Percentiles rank a stretch among this genome's conserved stretches.
Conservation (phyloP, 805 yeast species). For the Starmerella bombi region DNA sequence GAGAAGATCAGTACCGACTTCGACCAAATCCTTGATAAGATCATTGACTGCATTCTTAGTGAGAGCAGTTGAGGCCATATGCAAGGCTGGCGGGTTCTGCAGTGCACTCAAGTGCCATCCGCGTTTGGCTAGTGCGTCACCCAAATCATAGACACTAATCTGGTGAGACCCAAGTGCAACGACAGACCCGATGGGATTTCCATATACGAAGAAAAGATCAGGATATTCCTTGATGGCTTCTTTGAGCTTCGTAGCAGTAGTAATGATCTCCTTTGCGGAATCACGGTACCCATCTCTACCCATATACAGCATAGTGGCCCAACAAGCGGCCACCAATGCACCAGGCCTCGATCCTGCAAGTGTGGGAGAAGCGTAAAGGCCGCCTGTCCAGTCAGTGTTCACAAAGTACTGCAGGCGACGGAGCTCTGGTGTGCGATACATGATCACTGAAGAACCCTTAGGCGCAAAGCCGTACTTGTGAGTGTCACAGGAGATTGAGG, state of each 20-base stretch:
- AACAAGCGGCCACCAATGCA: conserved; percentile 93
- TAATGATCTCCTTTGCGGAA: conserved; percentile 53
- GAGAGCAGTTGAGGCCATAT: conserved; percentile 72
- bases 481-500: conserved; percentile 98
- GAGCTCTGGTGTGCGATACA: conserved; percentile 62
- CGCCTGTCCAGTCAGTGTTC: conserved; percentile 81
- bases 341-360: conserved; percentile 96
- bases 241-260: conserved; percentile 48
- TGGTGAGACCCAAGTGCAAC: conserved; percentile 53
- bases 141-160: conserved; percentile 61
- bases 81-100: conserved; percentile 84
- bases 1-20: conserved; percentile 33
- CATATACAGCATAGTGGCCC: conserved; percentile 78
- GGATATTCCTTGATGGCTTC: conserved; percentile 34
- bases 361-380: conserved; percentile 91
- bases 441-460: conserved; percentile 82
- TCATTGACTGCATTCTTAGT: conserved; percentile 50
- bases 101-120: conserved; percentile 88
- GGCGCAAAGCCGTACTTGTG: conserved; percentile 98
- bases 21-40: conserved; percentile 40
- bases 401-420: conserved; percentile 77
- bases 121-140: conserved; percentile 50
- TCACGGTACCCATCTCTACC: conserved; percentile 74
- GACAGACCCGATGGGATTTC: conserved; percentile 77
- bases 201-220: conserved; percentile 46